A percentile compares a stretch with the other conserved stretches of the same genome.
phyloP scores from a whole-genome alignment of 805 yeast genomes.

The Nakazawaea ambrosiae region DNA sequence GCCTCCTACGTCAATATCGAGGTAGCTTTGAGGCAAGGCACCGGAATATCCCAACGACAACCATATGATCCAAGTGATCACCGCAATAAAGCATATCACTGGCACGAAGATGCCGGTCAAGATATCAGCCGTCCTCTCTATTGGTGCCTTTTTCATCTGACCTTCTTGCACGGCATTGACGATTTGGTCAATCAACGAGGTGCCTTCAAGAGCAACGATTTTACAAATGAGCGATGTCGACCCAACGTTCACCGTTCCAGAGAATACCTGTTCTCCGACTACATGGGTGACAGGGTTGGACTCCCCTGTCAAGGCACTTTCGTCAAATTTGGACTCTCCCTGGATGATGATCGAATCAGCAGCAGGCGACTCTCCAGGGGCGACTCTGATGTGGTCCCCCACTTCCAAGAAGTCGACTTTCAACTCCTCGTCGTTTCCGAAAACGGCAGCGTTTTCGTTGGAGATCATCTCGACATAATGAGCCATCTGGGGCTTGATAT shows the following conservation, averaged over 20 bases:
- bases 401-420: constrained; percentile 40
- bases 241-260: constrained; percentile 68
- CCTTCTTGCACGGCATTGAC: constrained; percentile 67
- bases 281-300: constrained; percentile 49
- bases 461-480: constrained; percentile 29
- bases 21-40: constrained; percentile 42
- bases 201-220: constrained; percentile 52
- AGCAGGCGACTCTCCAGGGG: constrained; percentile 55
- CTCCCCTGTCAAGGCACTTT: constrained; percentile 58
- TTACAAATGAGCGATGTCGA: constrained; percentile 45
- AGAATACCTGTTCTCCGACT: constrained; percentile 60
- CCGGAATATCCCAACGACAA: constrained; percentile 48
- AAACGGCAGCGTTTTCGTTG: constrained; percentile 8
- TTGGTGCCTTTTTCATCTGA: constrained; percentile 65
- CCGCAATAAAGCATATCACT: constrained; percentile 50
- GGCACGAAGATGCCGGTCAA: constrained; percentile 74
- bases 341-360: constrained; percentile 45
- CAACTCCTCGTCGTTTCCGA: constrained; percentile 25
- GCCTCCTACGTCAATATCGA: constrained; percentile 63
- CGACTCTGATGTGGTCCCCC: constrained; percentile 41
- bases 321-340: constrained; percentile 47
- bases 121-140: constrained; percentile 62
- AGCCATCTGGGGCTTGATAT: constrained; percentile 44
- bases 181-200: constrained; percentile 63
- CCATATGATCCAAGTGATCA: constrained; percentile 67